Base-by-base conservation (phyloP, 306 rosid genomes). In the Prosopis cineraria region DNA sequence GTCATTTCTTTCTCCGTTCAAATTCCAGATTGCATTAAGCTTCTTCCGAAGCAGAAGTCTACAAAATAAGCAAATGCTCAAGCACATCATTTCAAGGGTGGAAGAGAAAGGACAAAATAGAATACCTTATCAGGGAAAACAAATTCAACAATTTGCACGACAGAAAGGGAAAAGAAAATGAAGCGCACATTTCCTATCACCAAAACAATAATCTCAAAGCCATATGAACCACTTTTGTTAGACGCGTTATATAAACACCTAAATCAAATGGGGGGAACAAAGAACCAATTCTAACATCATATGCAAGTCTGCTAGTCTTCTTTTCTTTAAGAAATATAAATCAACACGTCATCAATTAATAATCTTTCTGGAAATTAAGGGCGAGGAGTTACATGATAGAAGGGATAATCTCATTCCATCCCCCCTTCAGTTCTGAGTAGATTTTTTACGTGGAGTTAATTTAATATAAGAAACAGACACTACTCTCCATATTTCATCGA, bases 331-430 rank as follows among this genome's bases (percentile, higher is more conserved):
- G 30, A 65, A 36, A 65, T 22, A 36, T n/a, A 19, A 9, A n/a
- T 36, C 70, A 31, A 75, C 52, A 40, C 50, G 19, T 2, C 12
- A 56, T 56, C 7, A 56, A 77, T n/a, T 34, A n/a, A 16, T 27
- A 22, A 73, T 10, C 29, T 11, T 73, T 66, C n/a, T 4, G 20
- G 37, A 7, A 68, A 76, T 74, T 60, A 68, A 47, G 27, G 22
- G 71, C 47, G 7, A 50, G 2, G 14, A 66, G 52, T 27, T 33
- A 72, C 8, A 39, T 12, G 31, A 78, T 22, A 79, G 65, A 80
- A 66, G 22, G 55, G 60, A 62, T 31, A 19, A 19, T 72, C 58
- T 66, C 69, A 52, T 7, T 70, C 30, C 24, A 31, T 20, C 71
- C 24, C 12, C 13, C 16, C 36, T 68, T 41, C 33, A n/a, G 5